Conservation (phyloP, 208 protist genomes). For the Blechomonas ayalai region DNA sequence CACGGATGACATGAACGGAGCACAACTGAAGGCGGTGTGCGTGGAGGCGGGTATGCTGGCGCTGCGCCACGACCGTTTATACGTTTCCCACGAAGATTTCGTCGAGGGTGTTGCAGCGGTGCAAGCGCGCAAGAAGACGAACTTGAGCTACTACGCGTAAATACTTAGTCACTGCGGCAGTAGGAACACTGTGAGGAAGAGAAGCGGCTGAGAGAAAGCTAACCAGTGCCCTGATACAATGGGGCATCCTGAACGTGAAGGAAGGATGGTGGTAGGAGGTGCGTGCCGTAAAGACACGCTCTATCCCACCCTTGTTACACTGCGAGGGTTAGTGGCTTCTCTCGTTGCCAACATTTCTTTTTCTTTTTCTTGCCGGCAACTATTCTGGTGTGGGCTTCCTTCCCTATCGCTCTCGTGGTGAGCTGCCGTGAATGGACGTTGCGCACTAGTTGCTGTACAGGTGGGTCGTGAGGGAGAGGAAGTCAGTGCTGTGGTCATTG, state of each 20-base stretch:
- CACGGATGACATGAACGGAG: constrained; percentile 99
- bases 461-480: too few species aligned
- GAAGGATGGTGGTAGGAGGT: too few species aligned
- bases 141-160: constrained; percentile 99
- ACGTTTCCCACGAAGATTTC: constrained; percentile 98
- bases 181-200: not conserved
- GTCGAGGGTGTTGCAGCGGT: constrained; percentile 98
- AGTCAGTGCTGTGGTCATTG: too few species aligned
- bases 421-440: too few species aligned
- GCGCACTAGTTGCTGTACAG: too few species aligned
- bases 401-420: not conserved
- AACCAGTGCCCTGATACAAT: too few species aligned
- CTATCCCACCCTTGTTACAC: too few species aligned
- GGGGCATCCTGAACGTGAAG: too few species aligned
- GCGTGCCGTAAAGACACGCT: too few species aligned
- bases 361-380: not conserved
- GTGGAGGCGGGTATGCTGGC: constrained; percentile 99
- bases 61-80: constrained; percentile 89
- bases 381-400: not conserved
- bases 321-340: not conserved
- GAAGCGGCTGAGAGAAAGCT: not conserved
- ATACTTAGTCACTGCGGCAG: not conserved
- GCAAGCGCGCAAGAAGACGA: constrained; percentile 99
- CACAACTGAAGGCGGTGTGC: constrained; percentile 99
- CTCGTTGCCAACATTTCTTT: not conserved